Evolutionary conservation across 805 yeast genomes (phyloP).

Genomic region (Kluyveromyces aestuarii): DNA sequence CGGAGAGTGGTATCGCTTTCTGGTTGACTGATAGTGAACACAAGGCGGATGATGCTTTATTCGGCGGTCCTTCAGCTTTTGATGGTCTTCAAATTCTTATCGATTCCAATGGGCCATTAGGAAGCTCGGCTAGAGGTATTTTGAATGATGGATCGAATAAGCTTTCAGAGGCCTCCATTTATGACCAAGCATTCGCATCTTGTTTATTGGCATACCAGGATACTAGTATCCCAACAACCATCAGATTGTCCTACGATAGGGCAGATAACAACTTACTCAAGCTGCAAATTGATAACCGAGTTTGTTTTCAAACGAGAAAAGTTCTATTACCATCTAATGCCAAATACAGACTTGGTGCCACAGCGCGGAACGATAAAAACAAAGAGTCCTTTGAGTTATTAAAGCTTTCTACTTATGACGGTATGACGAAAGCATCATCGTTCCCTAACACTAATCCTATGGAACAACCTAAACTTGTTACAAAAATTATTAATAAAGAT

Average conservation of each 20-base stretch:
- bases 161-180: constrained; percentile 17
- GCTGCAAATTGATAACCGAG: constrained; percentile 62
- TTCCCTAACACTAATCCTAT: constrained; percentile 47
- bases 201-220: constrained; percentile 55
- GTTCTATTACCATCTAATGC: constrained; percentile 35
- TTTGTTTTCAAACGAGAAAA: constrained; percentile 57
- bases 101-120: constrained; percentile 40
- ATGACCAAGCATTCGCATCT: constrained; percentile 38
- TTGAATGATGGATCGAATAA: constrained; percentile 48
- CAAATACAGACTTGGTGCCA: constrained; percentile 41
- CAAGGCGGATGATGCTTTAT: constrained; percentile 29
- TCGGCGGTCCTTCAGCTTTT: constrained; percentile 47
- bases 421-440: constrained; percentile 44
- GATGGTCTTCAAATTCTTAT: constrained; percentile 58
- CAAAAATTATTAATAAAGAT: constrained; percentile 31
- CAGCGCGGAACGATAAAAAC: constrained; percentile 37
- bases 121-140: constrained; percentile 47
- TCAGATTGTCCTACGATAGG: constrained; percentile 53
- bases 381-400: constrained; percentile 58
- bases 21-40: constrained; percentile 38
- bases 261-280: constrained; percentile 37
- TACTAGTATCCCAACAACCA: constrained; percentile 59
- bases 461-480: constrained; percentile 37
- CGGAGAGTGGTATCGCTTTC: constrained; percentile 49
- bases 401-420: constrained; percentile 45